A percentile compares a stretch with the other conserved stretches of the same genome.
Conservation (phyloP, 75 land plant genomes). For the Cryptomeria japonica region DNA sequence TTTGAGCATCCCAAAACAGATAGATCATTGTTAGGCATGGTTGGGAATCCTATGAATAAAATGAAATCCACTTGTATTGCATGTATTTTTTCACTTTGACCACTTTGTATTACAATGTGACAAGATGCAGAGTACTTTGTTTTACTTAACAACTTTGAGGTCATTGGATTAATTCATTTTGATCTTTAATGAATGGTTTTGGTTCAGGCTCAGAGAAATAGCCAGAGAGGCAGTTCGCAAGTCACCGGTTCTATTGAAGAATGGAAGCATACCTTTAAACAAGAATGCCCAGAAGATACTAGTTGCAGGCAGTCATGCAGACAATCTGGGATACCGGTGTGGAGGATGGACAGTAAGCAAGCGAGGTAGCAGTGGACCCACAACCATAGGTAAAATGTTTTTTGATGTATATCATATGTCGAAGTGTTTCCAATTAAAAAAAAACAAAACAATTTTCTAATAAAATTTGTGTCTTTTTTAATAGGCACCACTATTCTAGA, state of each 20-base stretch:
- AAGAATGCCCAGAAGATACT: slow-evolving; percentile 67
- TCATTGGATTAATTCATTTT: not conserved
- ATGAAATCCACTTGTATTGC: not conserved
- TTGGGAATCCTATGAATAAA: slow-evolving; percentile 36
- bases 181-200: not conserved
- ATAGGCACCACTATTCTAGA: slow-evolving; percentile 81
- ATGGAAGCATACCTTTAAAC: slow-evolving; percentile 79
- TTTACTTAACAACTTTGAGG: not conserved
- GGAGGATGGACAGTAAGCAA: slow-evolving; percentile 91
- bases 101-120: not conserved
- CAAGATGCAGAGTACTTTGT: not conserved
- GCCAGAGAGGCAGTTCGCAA: slow-evolving; percentile 79
- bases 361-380: slow-evolving; percentile 68
- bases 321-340: slow-evolving; percentile 86
- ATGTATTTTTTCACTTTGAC: slow-evolving; percentile 1
- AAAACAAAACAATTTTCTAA: no score
- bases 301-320: slow-evolving; percentile 82
- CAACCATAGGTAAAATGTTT: slow-evolving; percentile 54
- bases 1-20: slow-evolving; percentile 76
- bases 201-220: slow-evolving; percentile 41
- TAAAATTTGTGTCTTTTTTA: not conserved
- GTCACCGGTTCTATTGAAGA: slow-evolving; percentile 82
- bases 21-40: slow-evolving; percentile 39
- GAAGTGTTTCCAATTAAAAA: no score
- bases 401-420: no score